Conservation (phyloP, 495 filamentous ascomycete genomes). For the Extremus antarcticus region DNA sequence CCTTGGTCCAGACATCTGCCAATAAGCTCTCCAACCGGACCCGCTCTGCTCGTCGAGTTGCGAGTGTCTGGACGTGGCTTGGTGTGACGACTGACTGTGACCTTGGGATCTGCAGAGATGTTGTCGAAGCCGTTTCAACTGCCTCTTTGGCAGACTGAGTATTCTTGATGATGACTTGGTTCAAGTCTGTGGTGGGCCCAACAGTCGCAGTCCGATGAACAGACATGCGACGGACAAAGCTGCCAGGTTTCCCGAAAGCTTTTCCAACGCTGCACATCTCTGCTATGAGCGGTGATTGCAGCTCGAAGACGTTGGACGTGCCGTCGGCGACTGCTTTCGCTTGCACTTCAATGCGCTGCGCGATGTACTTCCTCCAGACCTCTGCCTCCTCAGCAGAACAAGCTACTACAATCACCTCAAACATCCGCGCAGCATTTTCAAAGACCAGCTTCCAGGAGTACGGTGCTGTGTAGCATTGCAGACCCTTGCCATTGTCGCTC, state of each 20-base stretch:
- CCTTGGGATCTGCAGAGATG: constrained; percentile 46
- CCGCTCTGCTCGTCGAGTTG: constrained; percentile 62
- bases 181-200: constrained; percentile 47
- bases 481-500: constrained; percentile 68
- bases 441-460: constrained; percentile 94
- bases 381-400: constrained; percentile 73
- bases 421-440: constrained; percentile 60
- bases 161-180: constrained; percentile 81
- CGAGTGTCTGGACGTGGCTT: constrained; percentile 47
- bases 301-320: constrained; percentile 39
- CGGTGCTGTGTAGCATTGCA: constrained; percentile 74
- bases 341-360: constrained; percentile 30
- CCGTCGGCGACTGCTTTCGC: constrained; percentile 36
- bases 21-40: constrained; percentile 66
- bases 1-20: constrained; percentile 73
- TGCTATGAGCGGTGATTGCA: constrained; percentile 49
- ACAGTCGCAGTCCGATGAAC: constrained; percentile 66
- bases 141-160: constrained; percentile 59
- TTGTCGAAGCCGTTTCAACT: constrained; percentile 30
- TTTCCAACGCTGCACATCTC: constrained; percentile 64
- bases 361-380: constrained; percentile 55
- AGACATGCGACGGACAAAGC: constrained; percentile 59
- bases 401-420: constrained; percentile 79
- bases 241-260: constrained; percentile 59
- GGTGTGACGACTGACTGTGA: constrained; percentile 62